Evolutionary conservation across 345 rosid species (phyloP).

Genomic region (Arabidopsis arenosa): DNA sequence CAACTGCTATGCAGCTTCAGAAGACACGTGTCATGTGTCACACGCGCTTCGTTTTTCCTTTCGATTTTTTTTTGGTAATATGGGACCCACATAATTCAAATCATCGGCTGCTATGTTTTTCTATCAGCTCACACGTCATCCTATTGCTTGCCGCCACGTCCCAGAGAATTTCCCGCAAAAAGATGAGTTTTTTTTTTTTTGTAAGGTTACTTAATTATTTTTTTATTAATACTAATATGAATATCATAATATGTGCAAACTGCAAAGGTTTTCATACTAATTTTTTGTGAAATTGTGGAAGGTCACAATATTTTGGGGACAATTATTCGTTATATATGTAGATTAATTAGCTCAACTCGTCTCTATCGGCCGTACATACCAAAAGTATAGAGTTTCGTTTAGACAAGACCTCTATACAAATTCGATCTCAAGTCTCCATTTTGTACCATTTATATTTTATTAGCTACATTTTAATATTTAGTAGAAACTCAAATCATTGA

Average conservation of each 20-base stretch:
- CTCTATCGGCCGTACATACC: background rate
- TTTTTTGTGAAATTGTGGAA: no score
- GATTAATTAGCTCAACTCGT: background rate
- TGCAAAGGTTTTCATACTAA: no score
- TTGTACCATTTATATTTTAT: background rate
- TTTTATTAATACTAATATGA: no score
- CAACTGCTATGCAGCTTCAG: slow-evolving; percentile 32
- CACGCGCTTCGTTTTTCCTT: slow-evolving; percentile 13
- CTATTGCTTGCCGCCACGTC: slow-evolving; percentile 38
- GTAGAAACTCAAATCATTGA: background rate
- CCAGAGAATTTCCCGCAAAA: slow-evolving; percentile 9
- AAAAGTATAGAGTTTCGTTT: background rate
- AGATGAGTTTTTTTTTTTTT: background rate
- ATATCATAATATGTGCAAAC: no score
- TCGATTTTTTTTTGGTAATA: background rate
- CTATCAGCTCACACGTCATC: slow-evolving; percentile 27
- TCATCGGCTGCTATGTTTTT: slow-evolving; percentile 28
- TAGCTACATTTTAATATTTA: background rate
- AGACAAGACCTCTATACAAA: background rate
- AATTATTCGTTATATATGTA: no score
- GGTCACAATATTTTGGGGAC: no score
- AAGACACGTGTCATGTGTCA: slow-evolving; percentile 36
- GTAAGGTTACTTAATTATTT: no score
- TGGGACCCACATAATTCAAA: slow-evolving; percentile 22
- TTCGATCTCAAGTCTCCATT: background rate